Conservation (phyloP, 805 yeast species). For the Metschnikowia cerradonensis region DNA sequence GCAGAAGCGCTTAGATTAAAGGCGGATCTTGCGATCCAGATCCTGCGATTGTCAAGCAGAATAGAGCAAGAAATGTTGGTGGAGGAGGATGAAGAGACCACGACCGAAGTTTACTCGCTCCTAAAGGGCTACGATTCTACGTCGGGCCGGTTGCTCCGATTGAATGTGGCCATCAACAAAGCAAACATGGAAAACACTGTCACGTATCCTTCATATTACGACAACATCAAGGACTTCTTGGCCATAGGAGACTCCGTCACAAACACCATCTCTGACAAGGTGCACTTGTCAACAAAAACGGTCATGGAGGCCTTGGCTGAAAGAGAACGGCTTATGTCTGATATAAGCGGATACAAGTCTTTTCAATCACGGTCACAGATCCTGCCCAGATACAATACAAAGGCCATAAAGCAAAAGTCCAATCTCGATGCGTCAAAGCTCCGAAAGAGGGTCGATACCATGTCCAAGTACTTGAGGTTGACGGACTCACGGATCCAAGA, state of each 20-base stretch:
- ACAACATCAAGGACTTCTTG: not conserved
- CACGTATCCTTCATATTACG: not conserved
- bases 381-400: not conserved
- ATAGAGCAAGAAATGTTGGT: not conserved
- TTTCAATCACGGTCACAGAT: not conserved
- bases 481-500: not conserved
- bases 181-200: not conserved
- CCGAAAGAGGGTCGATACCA: not conserved
- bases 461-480: constrained; percentile 1
- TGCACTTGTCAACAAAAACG: not conserved
- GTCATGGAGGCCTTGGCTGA: constrained; percentile 1
- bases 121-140: not conserved
- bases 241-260: not conserved
- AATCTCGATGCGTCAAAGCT: not conserved
- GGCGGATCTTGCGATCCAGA: not conserved
- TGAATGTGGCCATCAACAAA: not conserved
- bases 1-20: not conserved
- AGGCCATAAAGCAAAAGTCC: constrained; percentile 1
- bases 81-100: not conserved
- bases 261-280: not conserved
- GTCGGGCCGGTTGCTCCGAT: not conserved
- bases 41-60: not conserved
- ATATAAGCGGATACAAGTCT: not conserved
- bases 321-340: not conserved
- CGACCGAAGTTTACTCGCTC: not conserved